Evolutionary conservation across 345 rosid genomes (phyloP).

Genomic region (Populus euphratica): DNA sequence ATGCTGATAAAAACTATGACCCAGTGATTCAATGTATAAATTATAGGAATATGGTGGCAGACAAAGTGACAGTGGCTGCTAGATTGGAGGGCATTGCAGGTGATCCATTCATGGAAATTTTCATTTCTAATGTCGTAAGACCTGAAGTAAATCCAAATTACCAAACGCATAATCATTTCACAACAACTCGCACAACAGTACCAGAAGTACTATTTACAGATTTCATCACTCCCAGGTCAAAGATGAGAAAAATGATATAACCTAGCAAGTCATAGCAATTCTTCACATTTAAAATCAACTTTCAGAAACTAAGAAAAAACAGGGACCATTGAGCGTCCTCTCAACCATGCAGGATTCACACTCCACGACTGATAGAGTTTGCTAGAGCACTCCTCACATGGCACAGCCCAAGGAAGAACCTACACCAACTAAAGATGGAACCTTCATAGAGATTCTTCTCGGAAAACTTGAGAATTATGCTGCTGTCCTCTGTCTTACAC

Average conservation of each 20-base stretch:
- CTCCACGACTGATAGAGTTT: neutral
- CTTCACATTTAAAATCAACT: neutral
- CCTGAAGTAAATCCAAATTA: neutral
- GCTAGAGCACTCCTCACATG: neutral
- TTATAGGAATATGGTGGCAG: slow-evolving; percentile 61
- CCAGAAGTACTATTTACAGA: neutral
- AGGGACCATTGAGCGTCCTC: neutral
- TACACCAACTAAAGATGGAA: neutral
- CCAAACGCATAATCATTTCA: neutral
- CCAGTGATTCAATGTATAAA: slow-evolving; percentile 53
- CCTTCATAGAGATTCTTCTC: neutral
- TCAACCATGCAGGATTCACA: neutral
- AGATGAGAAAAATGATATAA: neutral
- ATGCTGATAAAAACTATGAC: slow-evolving; percentile 57
- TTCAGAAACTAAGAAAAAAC: neutral
- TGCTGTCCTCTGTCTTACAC: neutral
- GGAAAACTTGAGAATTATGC: neutral
- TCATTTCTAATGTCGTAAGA: slow-evolving; percentile 45
- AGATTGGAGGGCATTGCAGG: slow-evolving; percentile 60
- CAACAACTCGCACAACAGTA: neutral
- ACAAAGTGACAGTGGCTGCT: slow-evolving; percentile 61
- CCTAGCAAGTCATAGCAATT: slow-evolving; percentile 2
- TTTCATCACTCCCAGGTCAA: neutral
- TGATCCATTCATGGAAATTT: slow-evolving; percentile 60
- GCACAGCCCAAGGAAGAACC: too few relatives aligned